Evolutionary conservation across 257 asterid genomes (phyloP), one percentile per base, ranked within the genome.

Genomic region (Dorcoceras hygrometricum): DNA sequence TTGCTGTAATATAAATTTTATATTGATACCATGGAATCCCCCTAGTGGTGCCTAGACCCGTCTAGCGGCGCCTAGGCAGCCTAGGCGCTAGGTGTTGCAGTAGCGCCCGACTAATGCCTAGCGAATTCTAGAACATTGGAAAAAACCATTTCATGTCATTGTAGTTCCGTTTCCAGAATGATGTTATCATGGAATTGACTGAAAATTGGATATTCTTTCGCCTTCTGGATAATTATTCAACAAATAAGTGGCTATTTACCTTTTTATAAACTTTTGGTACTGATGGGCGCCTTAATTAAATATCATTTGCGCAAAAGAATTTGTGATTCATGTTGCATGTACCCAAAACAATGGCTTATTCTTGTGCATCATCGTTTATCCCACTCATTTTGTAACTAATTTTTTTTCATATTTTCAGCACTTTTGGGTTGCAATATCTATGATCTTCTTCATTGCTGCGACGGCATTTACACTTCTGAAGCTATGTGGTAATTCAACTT

Each of bases 371-470:
- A 11, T 66, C 12, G n/a, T 28, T 66, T 59, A 20, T 56, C 57
- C 6, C 20, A 65, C 53, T 8, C 32, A 46, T 71, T 24, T 69
- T 62, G 65, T 53, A 57, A 65, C 73, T 70, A 54, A 55, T 63
- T 6, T 70, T 6, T 70, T 59, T 57, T 70, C 62, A 11, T 59
- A 61, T 63, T 55, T 75, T 67, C 99, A 93, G 99, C 99, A 93
- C 78, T 93, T 93, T 36, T 93, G 99, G 97, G 97, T 93, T 75
- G 96, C 97, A 36, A 88, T 93, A 62, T 81, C 99, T 55, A 90
- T 93, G 99, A 95, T 93, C 77, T 93, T 93, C 88, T 88, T 90
- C 81, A 81, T 90, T 73, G 99, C 99, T 31, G 99, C 97, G 8
- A 90, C 97, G 57, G 34, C 86, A 60, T 93, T 93, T 80, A 90